Evolutionary conservation across 1,139 yeast species (phyloP).

Genomic region (Debaryomycetaceae sp.): DNA sequence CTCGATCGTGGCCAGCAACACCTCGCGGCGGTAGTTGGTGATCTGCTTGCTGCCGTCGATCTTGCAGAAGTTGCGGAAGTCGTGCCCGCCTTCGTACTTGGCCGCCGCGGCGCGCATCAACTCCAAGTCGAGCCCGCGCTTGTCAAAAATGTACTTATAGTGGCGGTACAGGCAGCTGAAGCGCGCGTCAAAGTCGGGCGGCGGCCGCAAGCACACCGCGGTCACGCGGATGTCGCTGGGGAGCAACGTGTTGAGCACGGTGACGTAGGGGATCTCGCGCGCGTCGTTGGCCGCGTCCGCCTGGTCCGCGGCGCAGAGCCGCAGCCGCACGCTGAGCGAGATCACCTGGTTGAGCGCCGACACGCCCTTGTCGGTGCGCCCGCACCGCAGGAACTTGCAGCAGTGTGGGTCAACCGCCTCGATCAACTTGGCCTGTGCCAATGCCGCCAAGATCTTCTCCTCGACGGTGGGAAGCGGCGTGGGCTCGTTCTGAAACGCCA

Average conservation of each 20-base stretch:
- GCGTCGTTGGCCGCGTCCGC: slow-evolving; percentile 49
- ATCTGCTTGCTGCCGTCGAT: slow-evolving; percentile 93
- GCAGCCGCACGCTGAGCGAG: slow-evolving; percentile 71
- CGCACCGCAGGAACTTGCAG: slow-evolving; percentile 82
- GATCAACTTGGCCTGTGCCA: slow-evolving; percentile 64
- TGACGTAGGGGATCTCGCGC: slow-evolving; percentile 71
- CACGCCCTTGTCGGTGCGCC: slow-evolving; percentile 95
- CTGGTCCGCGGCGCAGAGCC: slow-evolving; percentile 55
- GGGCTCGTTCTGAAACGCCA: slow-evolving; percentile 72
- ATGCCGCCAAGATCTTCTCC: slow-evolving; percentile 65
- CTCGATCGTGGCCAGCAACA: slow-evolving; percentile 49
- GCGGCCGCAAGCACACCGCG: slow-evolving; percentile 78
- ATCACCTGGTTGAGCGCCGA: slow-evolving; percentile 96
- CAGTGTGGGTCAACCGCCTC: slow-evolving; percentile 56
- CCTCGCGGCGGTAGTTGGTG: slow-evolving; percentile 61
- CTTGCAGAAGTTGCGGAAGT: slow-evolving; percentile 91
- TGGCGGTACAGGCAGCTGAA: slow-evolving; percentile 83
- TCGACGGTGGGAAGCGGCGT: slow-evolving; percentile 89
- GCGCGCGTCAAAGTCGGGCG: slow-evolving; percentile 81
- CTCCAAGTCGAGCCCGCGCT: slow-evolving; percentile 53
- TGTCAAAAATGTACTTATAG: slow-evolving; percentile 72
- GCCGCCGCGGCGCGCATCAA: slow-evolving; percentile 69
- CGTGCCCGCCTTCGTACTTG: slow-evolving; percentile 70
- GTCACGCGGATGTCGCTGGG: slow-evolving; percentile 85
- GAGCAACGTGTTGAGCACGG: slow-evolving; percentile 67